A percentile compares a stretch with the other conserved stretches of the same genome.
Evolutionary conservation across 305 asterid genomes (phyloP).

Genomic region (Withania somnifera): DNA sequence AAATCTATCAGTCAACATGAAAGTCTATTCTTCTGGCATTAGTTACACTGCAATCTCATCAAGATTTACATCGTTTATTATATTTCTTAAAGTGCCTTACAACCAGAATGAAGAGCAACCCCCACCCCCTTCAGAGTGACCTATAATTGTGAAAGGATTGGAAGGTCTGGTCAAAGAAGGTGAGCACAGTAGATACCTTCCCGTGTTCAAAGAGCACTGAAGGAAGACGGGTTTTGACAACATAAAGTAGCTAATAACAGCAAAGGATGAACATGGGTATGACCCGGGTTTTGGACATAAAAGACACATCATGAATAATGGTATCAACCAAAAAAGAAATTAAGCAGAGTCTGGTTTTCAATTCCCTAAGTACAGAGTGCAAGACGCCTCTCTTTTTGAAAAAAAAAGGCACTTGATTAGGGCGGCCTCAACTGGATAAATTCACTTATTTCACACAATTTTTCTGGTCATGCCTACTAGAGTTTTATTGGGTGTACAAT

Average conservation of each 20-base stretch:
- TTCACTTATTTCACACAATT: no score
- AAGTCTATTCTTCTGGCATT: neutral
- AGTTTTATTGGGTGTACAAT: neutral
- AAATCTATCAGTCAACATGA: neutral
- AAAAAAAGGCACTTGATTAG: no score
- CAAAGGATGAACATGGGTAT: neutral
- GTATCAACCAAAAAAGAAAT: neutral
- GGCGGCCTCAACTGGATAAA: no score
- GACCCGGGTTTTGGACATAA: neutral
- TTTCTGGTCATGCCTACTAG: neutral
- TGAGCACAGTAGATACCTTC: neutral
- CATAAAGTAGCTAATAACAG: neutral
- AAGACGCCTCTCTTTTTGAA: no score
- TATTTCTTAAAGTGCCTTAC: neutral
- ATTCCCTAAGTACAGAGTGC: no score
- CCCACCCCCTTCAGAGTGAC: neutral
- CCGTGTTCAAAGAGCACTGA: neutral
- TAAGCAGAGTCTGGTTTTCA: constrained; percentile 3
- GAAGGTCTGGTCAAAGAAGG: neutral
- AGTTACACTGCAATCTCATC: neutral
- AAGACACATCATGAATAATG: neutral
- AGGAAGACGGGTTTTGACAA: neutral
- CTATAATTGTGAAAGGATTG: neutral
- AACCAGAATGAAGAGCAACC: neutral
- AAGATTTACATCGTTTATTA: neutral